Evolutionary conservation across 495 filamentous ascomycete species (phyloP).

Genomic region (Podospora pseudocomata): DNA sequence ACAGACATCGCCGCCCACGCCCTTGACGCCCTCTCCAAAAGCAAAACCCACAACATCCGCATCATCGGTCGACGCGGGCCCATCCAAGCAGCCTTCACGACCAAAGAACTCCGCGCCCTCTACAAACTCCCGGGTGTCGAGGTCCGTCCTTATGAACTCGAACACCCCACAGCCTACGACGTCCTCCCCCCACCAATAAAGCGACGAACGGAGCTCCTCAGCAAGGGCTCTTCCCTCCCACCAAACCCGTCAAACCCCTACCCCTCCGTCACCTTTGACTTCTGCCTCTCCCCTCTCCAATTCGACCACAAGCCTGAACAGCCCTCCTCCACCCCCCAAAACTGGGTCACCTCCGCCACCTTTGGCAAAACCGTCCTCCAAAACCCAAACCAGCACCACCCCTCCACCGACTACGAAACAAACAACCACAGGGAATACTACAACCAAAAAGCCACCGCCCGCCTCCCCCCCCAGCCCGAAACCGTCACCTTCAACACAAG

Average conservation of each 20-base stretch:
- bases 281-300: slow-evolving; percentile 42
- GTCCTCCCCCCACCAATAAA: slow-evolving; percentile 68
- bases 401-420: slow-evolving; percentile 61
- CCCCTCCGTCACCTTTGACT: slow-evolving; percentile 22
- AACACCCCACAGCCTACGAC: slow-evolving; percentile 30
- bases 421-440: slow-evolving; percentile 52
- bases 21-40: slow-evolving; percentile 66
- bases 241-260: slow-evolving; percentile 12
- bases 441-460: slow-evolving; percentile 50
- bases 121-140: slow-evolving; percentile 69
- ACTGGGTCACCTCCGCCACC: slow-evolving; percentile 22
- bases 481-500: slow-evolving; percentile 35
- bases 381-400: slow-evolving; percentile 38
- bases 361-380: neutral
- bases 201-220: slow-evolving; percentile 73
- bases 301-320: slow-evolving; percentile 73
- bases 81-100: slow-evolving; percentile 90
- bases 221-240: slow-evolving; percentile 56
- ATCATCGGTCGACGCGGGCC: slow-evolving; percentile 85
- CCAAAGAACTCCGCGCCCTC: slow-evolving; percentile 86
- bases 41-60: slow-evolving; percentile 72
- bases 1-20: slow-evolving; percentile 89
- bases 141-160: slow-evolving; percentile 61
- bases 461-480: slow-evolving; percentile 42
- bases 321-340: slow-evolving; percentile 54